Base-by-base conservation (phyloP, 208 protist species). In the Trypanosomatidae sp. region DNA sequence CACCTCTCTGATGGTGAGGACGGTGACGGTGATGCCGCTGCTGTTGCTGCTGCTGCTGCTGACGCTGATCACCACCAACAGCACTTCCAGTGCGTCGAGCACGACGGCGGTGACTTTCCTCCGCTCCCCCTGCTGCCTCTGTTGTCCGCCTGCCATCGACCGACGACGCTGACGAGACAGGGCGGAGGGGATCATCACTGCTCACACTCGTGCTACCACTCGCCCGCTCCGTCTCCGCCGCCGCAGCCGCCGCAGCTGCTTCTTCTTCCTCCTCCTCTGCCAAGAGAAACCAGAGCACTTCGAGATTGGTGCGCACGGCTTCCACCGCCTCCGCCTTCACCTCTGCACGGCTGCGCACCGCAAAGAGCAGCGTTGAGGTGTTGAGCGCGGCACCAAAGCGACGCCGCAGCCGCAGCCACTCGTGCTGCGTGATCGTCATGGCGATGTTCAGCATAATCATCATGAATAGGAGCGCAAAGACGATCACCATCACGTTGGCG, bases 381-480 rank as follows among this genome's bases (percentile, higher is more conserved):
- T 76, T 87, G 3, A 90, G 66, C 25, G 80, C 82, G 0, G 80
- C 73, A 25, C 80, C 84, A 36, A 88, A 89, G 30, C 78, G 77
- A 17, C 82, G 72, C 36, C 82, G 82, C 73, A 89, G 73, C 43
- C 70, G 69, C 47, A 77, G 77, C 80, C 83, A 91, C 70, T 87
- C 80, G 59, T 88, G 71, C 53, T 88, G 81, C 15, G 79, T 89
- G 62, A 91, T 91, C 41, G 84, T 73, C 74, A 88, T 85, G 1
- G 84, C 81, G 25, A 89, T 74, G 77, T 89, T 89, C 68, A 89
- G 73, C 74, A 91, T 84, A n/a, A 81, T 86, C 72, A 81, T 84
- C 72, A 89, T 88, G 56, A 88, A 85, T 8, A 88, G 64, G 19
- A 88, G 50, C 13, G 85, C 72, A 69, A 84, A 89, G 47, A 76